Conservation (phyloP, 129 eudicot species). For the Flaveria sonorensis region DNA sequence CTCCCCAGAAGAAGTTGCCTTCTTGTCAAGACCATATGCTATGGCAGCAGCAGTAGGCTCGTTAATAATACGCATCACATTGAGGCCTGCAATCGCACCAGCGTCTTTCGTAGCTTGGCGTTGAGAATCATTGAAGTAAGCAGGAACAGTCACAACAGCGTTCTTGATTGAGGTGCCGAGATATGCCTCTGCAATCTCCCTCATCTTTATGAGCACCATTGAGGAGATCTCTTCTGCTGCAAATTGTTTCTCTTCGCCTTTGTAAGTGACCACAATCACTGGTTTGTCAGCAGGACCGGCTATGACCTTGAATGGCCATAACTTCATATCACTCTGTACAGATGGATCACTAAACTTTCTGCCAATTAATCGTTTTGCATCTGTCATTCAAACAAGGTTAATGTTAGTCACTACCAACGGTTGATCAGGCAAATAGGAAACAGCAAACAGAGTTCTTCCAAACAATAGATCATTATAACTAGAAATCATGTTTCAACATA, state of each 20-base stretch:
- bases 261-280: conserved; percentile 47
- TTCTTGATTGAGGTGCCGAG: conserved; percentile 40
- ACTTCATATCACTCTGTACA: conserved; percentile 49
- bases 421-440: neutral
- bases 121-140: conserved; percentile 35
- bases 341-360: conserved; percentile 39
- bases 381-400: conserved; percentile 23
- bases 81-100: neutral
- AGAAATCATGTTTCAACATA: neutral
- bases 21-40: conserved; percentile 58
- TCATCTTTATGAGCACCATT: conserved; percentile 38
- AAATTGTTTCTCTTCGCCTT: conserved; percentile 19
- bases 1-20: conserved; percentile 36
- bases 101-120: conserved; percentile 1
- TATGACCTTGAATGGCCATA: conserved; percentile 58
- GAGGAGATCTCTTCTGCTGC: conserved; percentile 9
- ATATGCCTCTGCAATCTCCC: conserved; percentile 47
- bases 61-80: conserved; percentile 21
- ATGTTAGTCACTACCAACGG: neutral
- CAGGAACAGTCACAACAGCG: conserved; percentile 51
- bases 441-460: neutral
- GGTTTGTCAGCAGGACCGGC: conserved; percentile 50
- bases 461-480: neutral
- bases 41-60: conserved; percentile 59
- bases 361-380: conserved; percentile 54